Evolutionary conservation across 2,329 filamentous ascomycete species (phyloP).

Genomic region (Xylaria sp.): DNA sequence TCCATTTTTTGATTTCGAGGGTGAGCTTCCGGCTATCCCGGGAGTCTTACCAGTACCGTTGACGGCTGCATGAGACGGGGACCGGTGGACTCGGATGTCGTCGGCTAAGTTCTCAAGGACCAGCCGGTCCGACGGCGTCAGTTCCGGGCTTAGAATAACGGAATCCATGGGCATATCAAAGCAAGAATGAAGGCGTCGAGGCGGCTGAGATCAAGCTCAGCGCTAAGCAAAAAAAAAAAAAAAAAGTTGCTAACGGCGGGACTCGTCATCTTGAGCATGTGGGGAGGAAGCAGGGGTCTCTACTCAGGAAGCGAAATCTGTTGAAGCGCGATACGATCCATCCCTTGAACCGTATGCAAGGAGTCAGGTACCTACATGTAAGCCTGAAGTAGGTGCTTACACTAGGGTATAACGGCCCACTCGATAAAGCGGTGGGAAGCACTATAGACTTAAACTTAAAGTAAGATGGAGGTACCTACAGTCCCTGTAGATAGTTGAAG

Average conservation of each 20-base stretch:
- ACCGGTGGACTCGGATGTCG: constrained; percentile 50
- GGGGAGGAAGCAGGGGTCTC: constrained; percentile 3
- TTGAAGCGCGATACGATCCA: neutral
- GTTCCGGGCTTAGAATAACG: constrained; percentile 53
- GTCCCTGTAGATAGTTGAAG: too few species aligned
- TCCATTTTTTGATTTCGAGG: constrained; percentile 15
- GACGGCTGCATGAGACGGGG: neutral
- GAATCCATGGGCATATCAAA: constrained; percentile 25
- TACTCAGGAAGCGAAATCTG: constrained; percentile 10
- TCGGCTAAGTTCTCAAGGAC: constrained; percentile 54
- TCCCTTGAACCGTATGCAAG: too few species aligned
- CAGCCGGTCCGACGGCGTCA: constrained; percentile 55
- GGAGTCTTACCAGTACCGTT: constrained; percentile 28
- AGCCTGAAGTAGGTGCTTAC: too few species aligned
- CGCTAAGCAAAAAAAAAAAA: neutral
- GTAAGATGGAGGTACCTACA: neutral
- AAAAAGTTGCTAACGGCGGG: neutral
- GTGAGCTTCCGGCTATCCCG: constrained; percentile 7
- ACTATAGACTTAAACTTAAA: neutral
- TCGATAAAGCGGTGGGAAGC: neutral
- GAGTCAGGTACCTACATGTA: too few species aligned
- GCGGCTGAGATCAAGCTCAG: constrained; percentile 19
- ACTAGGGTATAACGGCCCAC: neutral
- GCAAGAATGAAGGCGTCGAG: neutral
- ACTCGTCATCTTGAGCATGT: neutral